These are phyloP conservation scores for Daphne laureola DNA, from an alignment of 441 rosid genomes.

Conservation along the genomic window DNA sequence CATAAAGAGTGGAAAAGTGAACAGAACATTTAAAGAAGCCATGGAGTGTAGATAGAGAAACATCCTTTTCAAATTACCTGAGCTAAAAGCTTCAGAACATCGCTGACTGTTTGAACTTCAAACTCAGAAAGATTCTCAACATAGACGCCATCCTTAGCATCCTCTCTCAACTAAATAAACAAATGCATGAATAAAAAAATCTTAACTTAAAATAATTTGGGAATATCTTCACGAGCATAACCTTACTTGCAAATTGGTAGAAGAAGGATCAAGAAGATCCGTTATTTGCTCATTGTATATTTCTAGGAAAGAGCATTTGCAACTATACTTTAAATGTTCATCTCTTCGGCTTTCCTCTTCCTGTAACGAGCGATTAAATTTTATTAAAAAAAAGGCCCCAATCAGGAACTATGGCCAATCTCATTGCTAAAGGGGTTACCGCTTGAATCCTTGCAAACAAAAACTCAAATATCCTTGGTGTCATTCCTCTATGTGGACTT, in stretches of 20 bases:
- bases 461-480: constrained; percentile 96
- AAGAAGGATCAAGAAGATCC: constrained; percentile 94
- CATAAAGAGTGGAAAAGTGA: constrained; percentile 5
- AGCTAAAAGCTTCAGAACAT: constrained; percentile 69
- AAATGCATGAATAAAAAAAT: constrained; percentile 8
- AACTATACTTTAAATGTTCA: constrained; percentile 75
- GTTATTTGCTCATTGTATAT: constrained; percentile 92
- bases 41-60: constrained; percentile 5
- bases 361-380: constrained; percentile 30
- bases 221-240: constrained; percentile 11
- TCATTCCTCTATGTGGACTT: constrained; percentile 90
- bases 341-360: constrained; percentile 97
- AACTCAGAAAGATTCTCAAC: constrained; percentile 97
- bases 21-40: background rate
- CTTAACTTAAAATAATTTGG: background rate
- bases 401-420: constrained; percentile 1
- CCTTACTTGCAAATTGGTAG: constrained; percentile 71
- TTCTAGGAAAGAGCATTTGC: constrained; percentile 98
- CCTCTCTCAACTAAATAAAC: constrained; percentile 75
- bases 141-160: constrained; percentile 75
- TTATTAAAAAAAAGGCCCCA: background rate
- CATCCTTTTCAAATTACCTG: constrained; percentile 39
- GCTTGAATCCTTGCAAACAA: constrained; percentile 98
- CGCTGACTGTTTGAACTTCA: constrained; percentile 79
- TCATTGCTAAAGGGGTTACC: constrained; percentile 32